Base-by-base conservation (phyloP, 345 rosid genomes). In the Leavenworthia alabamica region DNA sequence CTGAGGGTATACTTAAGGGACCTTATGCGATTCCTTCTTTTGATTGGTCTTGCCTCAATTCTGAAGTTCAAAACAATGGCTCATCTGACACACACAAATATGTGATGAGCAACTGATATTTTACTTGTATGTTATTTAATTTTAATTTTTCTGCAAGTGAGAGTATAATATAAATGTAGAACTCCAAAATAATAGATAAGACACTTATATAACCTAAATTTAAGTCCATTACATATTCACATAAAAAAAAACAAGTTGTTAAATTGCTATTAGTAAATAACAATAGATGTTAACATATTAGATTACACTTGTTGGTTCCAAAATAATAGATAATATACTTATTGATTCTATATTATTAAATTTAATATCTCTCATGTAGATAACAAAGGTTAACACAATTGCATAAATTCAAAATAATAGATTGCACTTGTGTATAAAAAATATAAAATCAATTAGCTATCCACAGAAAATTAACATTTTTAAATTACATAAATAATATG, bases 1-100 rank as follows among this genome's bases (percentile, higher is more conserved):
- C 72, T 11, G 50, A 66, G 7, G 64, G 67, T 9, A 7, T 73
- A 27, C 56, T 73, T n/a, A 33, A 60, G 4, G 64, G 76, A 31
- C 67, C 76, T 0, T 63, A 63, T 32, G 60, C 65, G 6, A 17
- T 15, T 23, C 70, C 65, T 48, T 39, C 32, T 56, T 41, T 71
- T 4, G 24, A 71, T 49, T 47, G 47, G 70, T 71, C 70, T n/a
- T 71, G 75, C 33, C 29, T 23, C 29, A 56, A 53, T 60, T 13
- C 53, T 5, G 11, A 56, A 20, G 9, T 62, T 17, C 3, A 56
- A 31, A 51, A 32, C 45, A 36, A 45, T 8, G 24, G 12, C 5
- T 20, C 54, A 11, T 41, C 29, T 5, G 53, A 41, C n/a, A 5
- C 29, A 8, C 1, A 33, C 0, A 11, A 12, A 8, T n/a, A 0